Evolutionary conservation across 495 filamentous ascomycete genomes (phyloP).

Genomic region (Cercophora sp.): DNA sequence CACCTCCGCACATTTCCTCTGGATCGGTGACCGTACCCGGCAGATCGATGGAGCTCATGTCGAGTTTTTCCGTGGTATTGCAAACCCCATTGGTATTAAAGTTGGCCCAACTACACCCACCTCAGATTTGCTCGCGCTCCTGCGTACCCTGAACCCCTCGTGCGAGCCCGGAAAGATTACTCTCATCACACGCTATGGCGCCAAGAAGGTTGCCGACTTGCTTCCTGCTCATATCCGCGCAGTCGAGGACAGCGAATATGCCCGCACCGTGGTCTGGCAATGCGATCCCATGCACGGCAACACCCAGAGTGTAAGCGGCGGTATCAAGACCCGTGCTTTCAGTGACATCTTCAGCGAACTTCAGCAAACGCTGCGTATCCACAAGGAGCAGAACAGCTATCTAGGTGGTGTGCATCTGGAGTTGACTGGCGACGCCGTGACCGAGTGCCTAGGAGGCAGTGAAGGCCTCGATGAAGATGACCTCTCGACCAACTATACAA

Average conservation of each 20-base stretch:
- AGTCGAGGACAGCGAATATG: conserved; percentile 65
- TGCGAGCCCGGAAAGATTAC: conserved; percentile 87
- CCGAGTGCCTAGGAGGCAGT: conserved; percentile 91
- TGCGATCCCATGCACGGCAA: conserved; percentile 99
- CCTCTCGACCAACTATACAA: conserved; percentile 81
- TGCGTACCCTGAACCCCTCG: conserved; percentile 78
- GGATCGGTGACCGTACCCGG: conserved; percentile 95
- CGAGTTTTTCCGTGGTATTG: conserved; percentile 94
- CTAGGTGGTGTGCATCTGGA: conserved; percentile 94
- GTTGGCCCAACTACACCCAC: conserved; percentile 79
- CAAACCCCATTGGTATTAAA: conserved; percentile 95
- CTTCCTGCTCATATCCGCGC: conserved; percentile 81
- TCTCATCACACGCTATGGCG: conserved; percentile 92
- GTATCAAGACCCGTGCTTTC: conserved; percentile 88
- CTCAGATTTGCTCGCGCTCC: conserved; percentile 67
- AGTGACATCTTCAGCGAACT: conserved; percentile 82
- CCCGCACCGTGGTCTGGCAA: conserved; percentile 86
- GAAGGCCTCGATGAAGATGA: conserved; percentile 84
- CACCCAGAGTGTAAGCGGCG: conserved; percentile 62
- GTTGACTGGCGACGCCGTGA: conserved; percentile 91
- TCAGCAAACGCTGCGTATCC: conserved; percentile 71
- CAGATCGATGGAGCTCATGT: conserved; percentile 90
- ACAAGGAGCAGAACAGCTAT: conserved; percentile 74
- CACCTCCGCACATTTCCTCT: conserved; percentile 95
- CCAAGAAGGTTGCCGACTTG: conserved; percentile 61